Percentiles rank a stretch among this genome's conserved stretches.
Evolutionary conservation across 371 early-diverging fungal genomes (phyloP).

Genomic region (Mortierella sp.): DNA sequence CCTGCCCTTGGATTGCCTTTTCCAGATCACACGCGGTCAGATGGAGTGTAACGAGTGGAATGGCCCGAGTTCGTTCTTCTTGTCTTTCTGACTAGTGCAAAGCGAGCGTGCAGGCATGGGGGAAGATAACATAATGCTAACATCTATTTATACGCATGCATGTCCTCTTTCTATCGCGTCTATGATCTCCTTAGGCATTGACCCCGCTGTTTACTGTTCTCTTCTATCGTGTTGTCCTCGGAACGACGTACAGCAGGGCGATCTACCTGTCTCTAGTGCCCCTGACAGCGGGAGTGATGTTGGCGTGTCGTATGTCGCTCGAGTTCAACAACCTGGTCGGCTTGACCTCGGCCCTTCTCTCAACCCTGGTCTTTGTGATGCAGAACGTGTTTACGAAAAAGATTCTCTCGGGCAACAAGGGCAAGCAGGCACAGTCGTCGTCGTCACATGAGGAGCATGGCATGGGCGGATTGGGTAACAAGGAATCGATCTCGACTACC

Average conservation of each 20-base stretch:
- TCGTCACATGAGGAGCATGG: conserved; percentile 37
- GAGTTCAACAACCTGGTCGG: conserved; percentile 72
- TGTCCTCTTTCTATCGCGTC: conserved; percentile 4
- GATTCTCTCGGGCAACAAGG: conserved; percentile 69
- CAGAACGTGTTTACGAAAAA: conserved; percentile 90
- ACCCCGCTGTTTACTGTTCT: conserved; percentile 92
- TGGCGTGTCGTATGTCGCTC: conserved; percentile 72
- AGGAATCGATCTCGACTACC: conserved; percentile 27
- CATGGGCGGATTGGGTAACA: conserved; percentile 44
- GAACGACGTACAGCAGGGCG: conserved; percentile 71
- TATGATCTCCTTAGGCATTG: conserved; percentile 70
- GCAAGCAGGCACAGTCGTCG: conserved; percentile 29
- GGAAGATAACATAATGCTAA: not conserved
- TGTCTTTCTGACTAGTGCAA: not conserved
- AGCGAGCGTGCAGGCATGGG: not conserved
- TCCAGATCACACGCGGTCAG: conserved; percentile 4
- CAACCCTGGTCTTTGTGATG: conserved; percentile 84
- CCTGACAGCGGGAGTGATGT: conserved; percentile 87
- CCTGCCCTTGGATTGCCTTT: not conserved
- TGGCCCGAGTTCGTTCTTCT: not conserved
- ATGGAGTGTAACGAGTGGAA: conserved; percentile 6
- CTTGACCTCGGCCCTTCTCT: conserved; percentile 78
- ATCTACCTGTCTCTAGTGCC: conserved; percentile 86
- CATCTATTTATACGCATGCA: not conserved
- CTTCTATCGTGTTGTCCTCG: conserved; percentile 78